Base-by-base conservation (phyloP, 805 yeast genomes). In the Ogataea ganodermae region DNA sequence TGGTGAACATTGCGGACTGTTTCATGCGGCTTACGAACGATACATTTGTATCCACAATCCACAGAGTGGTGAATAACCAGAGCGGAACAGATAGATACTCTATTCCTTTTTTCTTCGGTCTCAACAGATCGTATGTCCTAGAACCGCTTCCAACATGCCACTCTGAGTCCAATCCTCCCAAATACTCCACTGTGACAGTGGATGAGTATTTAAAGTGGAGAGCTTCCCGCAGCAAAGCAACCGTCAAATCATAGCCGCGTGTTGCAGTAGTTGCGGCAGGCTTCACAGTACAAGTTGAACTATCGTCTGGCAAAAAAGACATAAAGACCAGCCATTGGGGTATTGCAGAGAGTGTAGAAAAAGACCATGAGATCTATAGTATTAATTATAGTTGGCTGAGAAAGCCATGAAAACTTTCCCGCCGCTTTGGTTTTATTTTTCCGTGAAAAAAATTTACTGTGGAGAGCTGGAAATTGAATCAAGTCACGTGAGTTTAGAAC, bases 1-100 rank as follows among this genome's bases (percentile, higher is more conserved):
- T 49, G 10, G 49, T 49, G 23, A 49, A 49, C 31, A 35, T 49
- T 36, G 52, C 38, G 9, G 52, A 49, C 39, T 45, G 49, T 17
- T 16, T 49, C 31, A 45, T 45, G 49, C 8, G 52, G 8, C 28
- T 45, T 14, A 36, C 47, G 14, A 49, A 49, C 32, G 47, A 49
- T 18, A 45, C 36, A 2, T 49, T 49, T 35, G 45, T 45, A 4
- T 49, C 52, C 18, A 49, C 52, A 2, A 46, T 49, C n/a, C 52
- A 49, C 30, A 22, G 52, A 13, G 52, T 49, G 21, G 49, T 45
- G 20, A 49, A 49, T 17, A 42, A 45, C 31, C 22, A 14, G 3
- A 27, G 44, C 8, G 52, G 52, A 3, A 37, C 27, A 4, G 52
- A 49, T n/a, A 26, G 52, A n/a, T 49, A 49, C 40, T 41, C 46